Base-by-base conservation (phyloP, 208 protist genomes). In the Crithidia sp. region DNA sequence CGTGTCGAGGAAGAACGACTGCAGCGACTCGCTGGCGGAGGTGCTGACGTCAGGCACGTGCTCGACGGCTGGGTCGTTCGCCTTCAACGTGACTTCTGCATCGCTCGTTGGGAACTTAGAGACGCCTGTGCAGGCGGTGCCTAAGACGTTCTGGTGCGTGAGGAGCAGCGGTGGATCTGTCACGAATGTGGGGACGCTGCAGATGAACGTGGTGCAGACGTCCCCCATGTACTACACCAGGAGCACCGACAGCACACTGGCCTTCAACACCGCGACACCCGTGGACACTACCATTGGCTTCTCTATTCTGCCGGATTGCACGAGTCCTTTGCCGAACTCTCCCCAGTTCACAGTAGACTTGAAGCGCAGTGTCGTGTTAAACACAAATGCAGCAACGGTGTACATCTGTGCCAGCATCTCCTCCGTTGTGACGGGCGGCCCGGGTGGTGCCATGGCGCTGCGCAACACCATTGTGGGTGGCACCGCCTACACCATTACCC, bases 141-240 rank as follows among this genome's bases (percentile, higher is more conserved):
- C 82, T n/a, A 8, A 52, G 36, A 54, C 89, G 54, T 88, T 85
- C 75, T 81, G 85, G 73, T 93, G 85, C 64, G 28, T 28, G 28
- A 28, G 28, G 28, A 86, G 82, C 45, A 86, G 76, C 49, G 79
- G 71, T 9, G 43, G 67, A 40, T 64, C 66, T 58, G 43, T n/a
- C 45, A 65, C 49, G 2, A 54, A 53, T 53, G 77, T 86, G 16
- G 57, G 49, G 16, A 58, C 54, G 9, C 45, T 93, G 17, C 53
- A 83, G 36, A 54, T 93, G 49, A 60, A 59, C 74, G 69, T 73
- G 43, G 82, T 93, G 40, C 39, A 58, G 3, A 14, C 60, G 1
- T 72, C 64, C 3, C 83, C 83, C 2, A 76, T 66, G 39, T 89
- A 80, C 50, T 69, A 82, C 16, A 81, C 79, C 17, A 17, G 44